Base-by-base conservation (phyloP, 2,329 filamentous ascomycete genomes). In the Nemania abortiva region DNA sequence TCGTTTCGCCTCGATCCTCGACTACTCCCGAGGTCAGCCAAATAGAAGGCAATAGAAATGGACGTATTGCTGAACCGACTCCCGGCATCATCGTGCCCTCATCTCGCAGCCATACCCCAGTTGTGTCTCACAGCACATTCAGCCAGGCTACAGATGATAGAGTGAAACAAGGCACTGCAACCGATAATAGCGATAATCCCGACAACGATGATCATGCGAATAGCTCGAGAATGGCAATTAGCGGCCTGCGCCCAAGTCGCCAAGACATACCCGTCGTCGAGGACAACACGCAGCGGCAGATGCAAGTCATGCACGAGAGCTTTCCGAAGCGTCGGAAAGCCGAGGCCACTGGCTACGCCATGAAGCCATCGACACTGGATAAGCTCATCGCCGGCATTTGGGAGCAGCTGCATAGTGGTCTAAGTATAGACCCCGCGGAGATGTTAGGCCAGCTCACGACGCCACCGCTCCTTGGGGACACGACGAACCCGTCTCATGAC, bases 141-240 rank as follows among this genome's bases (percentile, higher is more conserved):
- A 37, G 7, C n/a, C 24, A 39, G 7, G 29, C 45, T 9, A 31
- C 56, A 31, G 7, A n/a, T 11, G 31, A 53, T 6, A 47, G 15
- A 42, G 29, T 57, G 15, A 34, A 24, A 42, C 6, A 7, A n/a
- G 18, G 20, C 10, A 4, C 13, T 15, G 4, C 29, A 39, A 49
- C 53, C 10, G 45, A 62, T 29, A 34, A 58, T n/a, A 27, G 18
- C 18, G 10, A 59, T 13, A 39, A 24, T 6, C 55, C 57, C 34
- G 62, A 61, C 27, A 18, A 29, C 9, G 50, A 31, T 7, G 13
- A 4, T 15, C 22, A 55, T 11, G 50, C 22, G 2, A 60, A 52
- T 15, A 50, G 11, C 24, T 65, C 11, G 84, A 86, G n/a, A 85
- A 74, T 86, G 80, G 63, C 86, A 78, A 66, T 74, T 27, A 73